These are phyloP conservation scores for Panus rudis DNA, from an alignment of 768 basidiomycete genomes.

Conservation along the genomic window DNA sequence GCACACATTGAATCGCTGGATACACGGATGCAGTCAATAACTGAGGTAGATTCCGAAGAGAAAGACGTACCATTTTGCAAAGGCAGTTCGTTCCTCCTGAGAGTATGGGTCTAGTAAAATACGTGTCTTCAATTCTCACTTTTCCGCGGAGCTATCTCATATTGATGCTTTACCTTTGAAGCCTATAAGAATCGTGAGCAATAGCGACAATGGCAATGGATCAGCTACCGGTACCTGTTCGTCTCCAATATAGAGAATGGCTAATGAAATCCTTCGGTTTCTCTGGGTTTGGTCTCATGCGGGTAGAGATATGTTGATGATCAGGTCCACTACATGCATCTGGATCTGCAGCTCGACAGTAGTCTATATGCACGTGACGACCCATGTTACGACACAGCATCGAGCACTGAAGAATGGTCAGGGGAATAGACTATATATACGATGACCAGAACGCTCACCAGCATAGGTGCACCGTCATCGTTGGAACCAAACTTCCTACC, in stretches of 20 bases:
- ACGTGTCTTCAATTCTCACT: too few relatives aligned
- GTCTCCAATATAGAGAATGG: conserved; percentile 49
- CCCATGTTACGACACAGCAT: conserved; percentile 49
- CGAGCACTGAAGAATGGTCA: conserved; percentile 32
- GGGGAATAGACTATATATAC: not conserved
- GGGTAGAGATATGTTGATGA: conserved; percentile 37
- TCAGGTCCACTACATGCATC: conserved; percentile 36
- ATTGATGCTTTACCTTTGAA: conserved; percentile 38
- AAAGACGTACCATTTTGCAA: conserved; percentile 42
- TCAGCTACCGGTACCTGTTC: conserved; percentile 37
- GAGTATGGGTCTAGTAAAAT: conserved; percentile 49
- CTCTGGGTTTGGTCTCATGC: conserved; percentile 39
- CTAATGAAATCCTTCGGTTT: conserved; percentile 47
- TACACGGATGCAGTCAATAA: not conserved
- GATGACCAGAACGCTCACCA: conserved; percentile 16
- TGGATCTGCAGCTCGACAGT: conserved; percentile 37
- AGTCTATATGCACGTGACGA: conserved; percentile 50
- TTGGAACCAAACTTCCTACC: conserved; percentile 47
- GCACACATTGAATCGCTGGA: conserved; percentile 44
- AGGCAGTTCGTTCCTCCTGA: conserved; percentile 46
- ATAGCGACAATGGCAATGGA: not conserved
- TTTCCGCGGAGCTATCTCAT: too few relatives aligned
- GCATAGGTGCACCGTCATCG: conserved; percentile 56
- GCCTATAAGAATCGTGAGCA: conserved; percentile 24
- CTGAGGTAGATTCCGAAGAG: not conserved